Percentiles rank a stretch among this genome's conserved stretches.
These are phyloP conservation scores for Penicillium manginii DNA, from an alignment of 495 filamentous ascomycete species.

Conservation along the genomic window DNA sequence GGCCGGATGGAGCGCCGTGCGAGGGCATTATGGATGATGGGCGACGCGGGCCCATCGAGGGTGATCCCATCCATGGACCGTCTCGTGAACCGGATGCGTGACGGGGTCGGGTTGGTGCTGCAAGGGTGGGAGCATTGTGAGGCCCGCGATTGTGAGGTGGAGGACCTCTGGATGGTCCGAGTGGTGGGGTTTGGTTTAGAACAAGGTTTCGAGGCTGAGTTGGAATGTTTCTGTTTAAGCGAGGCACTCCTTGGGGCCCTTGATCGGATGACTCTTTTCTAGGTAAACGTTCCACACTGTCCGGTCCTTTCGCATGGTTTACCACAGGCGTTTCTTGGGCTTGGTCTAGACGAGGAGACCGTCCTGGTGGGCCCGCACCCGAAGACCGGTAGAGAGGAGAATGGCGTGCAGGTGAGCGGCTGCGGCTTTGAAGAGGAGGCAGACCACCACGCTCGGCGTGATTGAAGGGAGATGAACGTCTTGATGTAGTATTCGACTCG, in stretches of 20 bases:
- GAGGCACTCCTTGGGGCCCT: slow-evolving; percentile 12
- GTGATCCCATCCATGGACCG: slow-evolving; percentile 37
- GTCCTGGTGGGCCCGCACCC: not conserved
- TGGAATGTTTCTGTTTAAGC: slow-evolving; percentile 27
- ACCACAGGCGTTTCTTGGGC: slow-evolving; percentile 6
- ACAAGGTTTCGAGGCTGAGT: slow-evolving; percentile 43
- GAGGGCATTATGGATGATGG: slow-evolving; percentile 34
- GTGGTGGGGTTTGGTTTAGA: slow-evolving; percentile 43
- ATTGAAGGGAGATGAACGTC: slow-evolving; percentile 33
- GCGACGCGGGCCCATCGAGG: slow-evolving; percentile 37
- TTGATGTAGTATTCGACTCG: slow-evolving; percentile 30
- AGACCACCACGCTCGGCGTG: slow-evolving; percentile 28
- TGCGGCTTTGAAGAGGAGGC: slow-evolving; percentile 14
- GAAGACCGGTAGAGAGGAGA: slow-evolving; percentile 17
- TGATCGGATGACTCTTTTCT: slow-evolving; percentile 11
- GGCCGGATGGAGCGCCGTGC: slow-evolving; percentile 45
- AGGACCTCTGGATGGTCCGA: slow-evolving; percentile 51
- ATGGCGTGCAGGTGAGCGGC: slow-evolving; percentile 25
- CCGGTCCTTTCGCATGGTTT: not conserved
- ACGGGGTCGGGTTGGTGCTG: slow-evolving; percentile 64
- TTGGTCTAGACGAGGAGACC: slow-evolving; percentile 19
- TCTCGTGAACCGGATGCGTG: slow-evolving; percentile 48
- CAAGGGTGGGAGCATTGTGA: slow-evolving; percentile 52
- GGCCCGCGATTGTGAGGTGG: slow-evolving; percentile 52
- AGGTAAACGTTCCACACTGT: not conserved